phyloP scores from a whole-genome alignment of 495 filamentous ascomycete species.

The Massariosphaeria phaeospora region DNA sequence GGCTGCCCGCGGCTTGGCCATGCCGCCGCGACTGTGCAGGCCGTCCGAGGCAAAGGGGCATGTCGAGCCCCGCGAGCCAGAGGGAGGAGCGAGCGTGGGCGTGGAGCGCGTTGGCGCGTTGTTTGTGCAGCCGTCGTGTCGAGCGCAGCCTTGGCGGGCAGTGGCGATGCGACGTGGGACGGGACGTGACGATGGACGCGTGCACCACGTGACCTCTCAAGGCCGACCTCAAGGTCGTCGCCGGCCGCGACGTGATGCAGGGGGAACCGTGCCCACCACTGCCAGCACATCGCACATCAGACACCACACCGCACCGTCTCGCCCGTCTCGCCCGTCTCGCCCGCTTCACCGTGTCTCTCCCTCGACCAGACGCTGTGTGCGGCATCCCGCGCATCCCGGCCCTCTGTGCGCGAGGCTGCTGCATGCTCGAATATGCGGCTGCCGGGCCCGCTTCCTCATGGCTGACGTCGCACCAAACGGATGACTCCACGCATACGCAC shows the following conservation, averaged over 20 bases:
- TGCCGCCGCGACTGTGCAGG: conserved; percentile 27
- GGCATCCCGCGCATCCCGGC: conserved; percentile 8
- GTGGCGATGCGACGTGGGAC: not conserved
- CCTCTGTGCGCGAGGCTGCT: not conserved
- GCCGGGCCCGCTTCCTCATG: conserved; percentile 12
- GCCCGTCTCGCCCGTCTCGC: not conserved
- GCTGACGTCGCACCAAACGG: conserved; percentile 27
- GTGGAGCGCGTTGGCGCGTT: conserved; percentile 1
- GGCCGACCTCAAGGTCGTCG: too few relatives aligned
- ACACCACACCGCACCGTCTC: not conserved
- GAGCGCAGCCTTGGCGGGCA: not conserved
- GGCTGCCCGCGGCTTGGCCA: conserved; percentile 46
- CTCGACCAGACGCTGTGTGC: not conserved
- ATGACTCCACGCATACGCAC: conserved; percentile 29
- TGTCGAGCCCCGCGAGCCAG: conserved; percentile 13
- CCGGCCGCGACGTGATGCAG: too few relatives aligned
- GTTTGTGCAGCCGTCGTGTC: too few relatives aligned
- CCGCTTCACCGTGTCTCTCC: conserved; percentile 5
- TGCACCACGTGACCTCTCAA: not conserved
- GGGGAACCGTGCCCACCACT: not conserved
- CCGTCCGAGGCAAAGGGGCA: conserved; percentile 15
- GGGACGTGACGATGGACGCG: not conserved
- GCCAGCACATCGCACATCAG: conserved; percentile 18
- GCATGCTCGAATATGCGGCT: conserved; percentile 23
- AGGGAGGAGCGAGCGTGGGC: conserved; percentile 8